Evolutionary conservation across 2,329 filamentous ascomycete genomes (phyloP).

Genomic region (Magnaporthales sp.): DNA sequence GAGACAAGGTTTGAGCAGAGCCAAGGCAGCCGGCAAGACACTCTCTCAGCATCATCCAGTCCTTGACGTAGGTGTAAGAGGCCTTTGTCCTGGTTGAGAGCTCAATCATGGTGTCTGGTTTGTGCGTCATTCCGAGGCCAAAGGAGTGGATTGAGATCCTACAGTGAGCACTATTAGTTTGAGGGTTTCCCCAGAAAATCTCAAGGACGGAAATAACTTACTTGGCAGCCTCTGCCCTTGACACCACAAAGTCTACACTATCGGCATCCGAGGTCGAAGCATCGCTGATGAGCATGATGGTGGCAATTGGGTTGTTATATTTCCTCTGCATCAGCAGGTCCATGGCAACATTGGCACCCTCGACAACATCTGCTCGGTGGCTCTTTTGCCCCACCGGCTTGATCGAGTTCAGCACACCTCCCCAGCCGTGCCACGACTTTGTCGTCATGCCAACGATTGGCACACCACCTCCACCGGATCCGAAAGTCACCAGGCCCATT

Average conservation of each 20-base stretch:
- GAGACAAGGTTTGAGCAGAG: slow-evolving; percentile 86
- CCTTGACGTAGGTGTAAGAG: slow-evolving; percentile 96
- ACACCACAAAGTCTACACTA: slow-evolving; percentile 96
- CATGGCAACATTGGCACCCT: slow-evolving; percentile 97
- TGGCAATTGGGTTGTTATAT: slow-evolving; percentile 88
- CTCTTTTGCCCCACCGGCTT: slow-evolving; percentile 95
- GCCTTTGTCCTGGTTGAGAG: slow-evolving; percentile 92
- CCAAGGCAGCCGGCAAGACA: slow-evolving; percentile 91
- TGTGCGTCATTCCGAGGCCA: slow-evolving; percentile 91
- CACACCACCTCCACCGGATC: slow-evolving; percentile 85
- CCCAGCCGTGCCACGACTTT: slow-evolving; percentile 89
- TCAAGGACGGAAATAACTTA: slow-evolving; percentile 34
- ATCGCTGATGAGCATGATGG: slow-evolving; percentile 94
- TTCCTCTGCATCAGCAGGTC: slow-evolving; percentile 97
- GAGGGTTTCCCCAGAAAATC: background rate
- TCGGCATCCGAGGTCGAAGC: slow-evolving; percentile 90
- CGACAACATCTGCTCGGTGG: slow-evolving; percentile 89
- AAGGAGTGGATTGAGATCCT: slow-evolving; percentile 95
- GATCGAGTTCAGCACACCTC: slow-evolving; percentile 76
- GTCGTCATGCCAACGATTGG: slow-evolving; percentile 97
- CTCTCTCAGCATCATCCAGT: slow-evolving; percentile 99
- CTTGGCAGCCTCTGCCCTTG: slow-evolving; percentile 93
- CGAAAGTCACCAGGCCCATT: slow-evolving; percentile 96
- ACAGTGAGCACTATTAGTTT: slow-evolving; percentile 16
- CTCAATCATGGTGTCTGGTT: slow-evolving; percentile 98